Evolutionary conservation across 352 stramenopile genomes (phyloP).

Genomic region (Plasmopara viticola): DNA sequence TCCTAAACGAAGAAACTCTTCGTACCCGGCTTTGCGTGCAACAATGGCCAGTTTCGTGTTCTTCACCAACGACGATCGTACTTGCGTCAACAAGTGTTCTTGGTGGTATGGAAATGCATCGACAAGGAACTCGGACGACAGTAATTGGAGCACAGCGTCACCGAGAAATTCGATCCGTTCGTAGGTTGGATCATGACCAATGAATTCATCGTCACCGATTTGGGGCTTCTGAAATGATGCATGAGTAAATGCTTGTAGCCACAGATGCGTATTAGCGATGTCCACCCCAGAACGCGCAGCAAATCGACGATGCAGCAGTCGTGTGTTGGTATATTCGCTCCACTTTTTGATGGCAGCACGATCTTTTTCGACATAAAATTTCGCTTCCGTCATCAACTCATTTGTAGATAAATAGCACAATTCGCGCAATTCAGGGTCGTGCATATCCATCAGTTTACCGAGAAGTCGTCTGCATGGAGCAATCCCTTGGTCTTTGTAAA

Average conservation of each 20-base stretch:
- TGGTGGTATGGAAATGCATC: slow-evolving; percentile 79
- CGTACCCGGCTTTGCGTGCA: slow-evolving; percentile 47
- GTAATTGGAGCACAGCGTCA: slow-evolving; percentile 72
- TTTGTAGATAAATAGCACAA: slow-evolving; percentile 55
- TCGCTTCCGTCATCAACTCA: slow-evolving; percentile 37
- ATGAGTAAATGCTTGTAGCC: slow-evolving; percentile 75
- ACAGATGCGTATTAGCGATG: slow-evolving; percentile 65
- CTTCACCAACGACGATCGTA: slow-evolving; percentile 79
- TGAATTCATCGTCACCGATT: slow-evolving; percentile 62
- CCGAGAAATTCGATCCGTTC: slow-evolving; percentile 84
- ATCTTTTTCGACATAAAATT: slow-evolving; percentile 50
- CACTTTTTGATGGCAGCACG: slow-evolving; percentile 42
- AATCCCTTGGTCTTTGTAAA: slow-evolving; percentile 81
- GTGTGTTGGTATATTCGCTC: slow-evolving; percentile 37
- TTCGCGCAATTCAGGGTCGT: slow-evolving; percentile 49
- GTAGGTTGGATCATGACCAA: slow-evolving; percentile 66
- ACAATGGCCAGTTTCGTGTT: slow-evolving; percentile 70
- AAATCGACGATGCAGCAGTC: slow-evolving; percentile 56
- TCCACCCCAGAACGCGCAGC: slow-evolving; percentile 34
- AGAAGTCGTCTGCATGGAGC: slow-evolving; percentile 56
- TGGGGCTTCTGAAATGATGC: slow-evolving; percentile 66
- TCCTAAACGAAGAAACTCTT: slow-evolving; percentile 68
- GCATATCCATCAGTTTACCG: slow-evolving; percentile 48
- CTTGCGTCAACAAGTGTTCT: slow-evolving; percentile 71
- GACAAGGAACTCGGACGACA: slow-evolving; percentile 75